Conservation (phyloP, 495 filamentous ascomycete genomes). For the Penicillium canescens region DNA sequence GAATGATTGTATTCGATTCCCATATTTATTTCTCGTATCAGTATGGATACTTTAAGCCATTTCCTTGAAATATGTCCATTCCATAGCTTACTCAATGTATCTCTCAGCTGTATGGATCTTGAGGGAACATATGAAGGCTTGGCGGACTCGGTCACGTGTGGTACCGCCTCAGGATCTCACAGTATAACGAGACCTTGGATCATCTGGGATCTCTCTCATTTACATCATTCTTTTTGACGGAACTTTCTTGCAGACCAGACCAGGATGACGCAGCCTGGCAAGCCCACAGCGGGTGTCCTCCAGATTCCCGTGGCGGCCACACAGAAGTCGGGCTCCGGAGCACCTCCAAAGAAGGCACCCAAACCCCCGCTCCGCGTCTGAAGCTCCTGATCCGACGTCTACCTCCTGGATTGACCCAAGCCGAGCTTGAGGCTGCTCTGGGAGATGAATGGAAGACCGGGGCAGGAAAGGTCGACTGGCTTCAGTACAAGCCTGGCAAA, state of each 20-base stretch:
- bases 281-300: constrained; percentile 57
- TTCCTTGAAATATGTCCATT: too few relatives aligned
- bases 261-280: constrained; percentile 41
- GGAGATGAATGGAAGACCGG: constrained; percentile 83
- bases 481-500: constrained; percentile 76
- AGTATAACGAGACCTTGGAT: too few relatives aligned
- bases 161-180: too few relatives aligned
- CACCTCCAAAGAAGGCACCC: constrained; percentile 40
- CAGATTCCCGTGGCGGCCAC: constrained; percentile 57
- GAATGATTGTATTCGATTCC: too few relatives aligned
- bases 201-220: too few relatives aligned
- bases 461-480: constrained; percentile 81
- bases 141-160: too few relatives aligned
- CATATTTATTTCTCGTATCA: too few relatives aligned
- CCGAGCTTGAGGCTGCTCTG: constrained; percentile 70
- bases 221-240: too few relatives aligned
- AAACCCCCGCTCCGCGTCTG: constrained; percentile 65
- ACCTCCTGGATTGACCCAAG: constrained; percentile 79
- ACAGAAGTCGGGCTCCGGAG: constrained; percentile 54
- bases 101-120: too few relatives aligned
- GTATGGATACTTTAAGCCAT: too few relatives aligned
- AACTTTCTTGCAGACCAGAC: background rate
- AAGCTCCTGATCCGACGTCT: constrained; percentile 86
- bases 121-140: too few relatives aligned
- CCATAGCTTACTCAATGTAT: too few relatives aligned